Conservation (phyloP, 2,329 filamentous ascomycete genomes). For the Diaporthe vaccinii region DNA sequence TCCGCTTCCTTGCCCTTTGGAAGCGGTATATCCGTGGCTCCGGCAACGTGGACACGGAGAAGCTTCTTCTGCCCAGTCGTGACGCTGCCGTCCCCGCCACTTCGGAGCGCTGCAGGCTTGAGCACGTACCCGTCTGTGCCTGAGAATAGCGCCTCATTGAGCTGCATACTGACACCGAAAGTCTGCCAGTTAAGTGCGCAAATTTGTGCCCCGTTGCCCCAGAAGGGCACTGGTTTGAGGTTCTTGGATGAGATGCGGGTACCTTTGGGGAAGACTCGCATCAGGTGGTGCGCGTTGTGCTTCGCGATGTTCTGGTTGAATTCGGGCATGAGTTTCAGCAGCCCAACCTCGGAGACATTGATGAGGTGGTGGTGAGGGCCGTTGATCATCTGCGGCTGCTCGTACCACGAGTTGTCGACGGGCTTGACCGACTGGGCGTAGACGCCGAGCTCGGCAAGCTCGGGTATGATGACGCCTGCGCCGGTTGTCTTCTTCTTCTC, state of each 20-base stretch:
- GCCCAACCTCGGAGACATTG: conserved; percentile 76
- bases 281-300: conserved; percentile 76
- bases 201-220: conserved; percentile 77
- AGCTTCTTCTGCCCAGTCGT: conserved; percentile 51
- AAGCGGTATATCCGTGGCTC: conserved; percentile 72
- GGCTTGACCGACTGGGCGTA: conserved; percentile 80
- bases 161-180: conserved; percentile 74
- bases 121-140: conserved; percentile 76
- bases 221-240: conserved; percentile 73
- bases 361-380: conserved; percentile 75
- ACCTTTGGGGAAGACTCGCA: conserved; percentile 79
- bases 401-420: conserved; percentile 75
- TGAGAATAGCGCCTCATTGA: conserved; percentile 77
- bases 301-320: conserved; percentile 62
- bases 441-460: conserved; percentile 75
- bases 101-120: conserved; percentile 72
- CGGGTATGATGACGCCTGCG: conserved; percentile 69
- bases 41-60: conserved; percentile 71
- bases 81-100: conserved; percentile 63
- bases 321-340: conserved; percentile 64
- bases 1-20: conserved; percentile 63
- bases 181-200: conserved; percentile 80
- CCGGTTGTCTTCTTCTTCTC: conserved; percentile 62
- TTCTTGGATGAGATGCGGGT: conserved; percentile 77
- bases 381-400: conserved; percentile 62